Conservation (phyloP, 768 basidiomycete species). For the Daedalea quercina region DNA sequence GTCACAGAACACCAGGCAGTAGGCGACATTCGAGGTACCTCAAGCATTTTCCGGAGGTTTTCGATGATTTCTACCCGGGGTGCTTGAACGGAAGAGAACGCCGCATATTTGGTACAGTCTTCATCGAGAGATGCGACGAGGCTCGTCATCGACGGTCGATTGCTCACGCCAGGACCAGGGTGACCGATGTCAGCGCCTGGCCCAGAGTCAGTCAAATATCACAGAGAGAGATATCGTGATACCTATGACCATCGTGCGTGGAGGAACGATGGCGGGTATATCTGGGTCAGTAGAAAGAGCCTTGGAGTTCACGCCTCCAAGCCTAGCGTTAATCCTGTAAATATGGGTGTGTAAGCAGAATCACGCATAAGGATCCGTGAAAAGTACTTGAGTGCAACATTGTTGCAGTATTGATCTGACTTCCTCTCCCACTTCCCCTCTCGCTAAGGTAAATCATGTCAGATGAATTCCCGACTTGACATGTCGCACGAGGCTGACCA, state of each 20-base stretch:
- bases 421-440: constrained; percentile 26
- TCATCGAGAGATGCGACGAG: constrained; percentile 51
- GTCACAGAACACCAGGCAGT: not conserved
- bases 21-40: constrained; percentile 18
- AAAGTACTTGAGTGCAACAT: constrained; percentile 46
- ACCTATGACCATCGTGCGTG: constrained; percentile 22
- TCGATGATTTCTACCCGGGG: constrained; percentile 27
- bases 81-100: constrained; percentile 21
- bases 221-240: not conserved
- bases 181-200: constrained; percentile 45
- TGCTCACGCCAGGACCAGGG: constrained; percentile 44
- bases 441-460: constrained; percentile 13
- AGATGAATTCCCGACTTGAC: not conserved
- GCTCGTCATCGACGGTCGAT: constrained; percentile 52
- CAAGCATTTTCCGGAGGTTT: constrained; percentile 24
- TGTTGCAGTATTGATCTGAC: constrained; percentile 49
- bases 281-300: constrained; percentile 1
- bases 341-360: not conserved
- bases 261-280: not conserved
- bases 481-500: constrained; percentile 20
- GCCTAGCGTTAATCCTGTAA: constrained; percentile 32
- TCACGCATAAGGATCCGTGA: not conserved
- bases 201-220: not conserved
- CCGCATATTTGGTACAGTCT: constrained; percentile 36
- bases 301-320: constrained; percentile 30